These are phyloP conservation scores for Aspergillus cristatus DNA, from an alignment of 495 filamentous ascomycete genomes.

Conservation along the genomic window DNA sequence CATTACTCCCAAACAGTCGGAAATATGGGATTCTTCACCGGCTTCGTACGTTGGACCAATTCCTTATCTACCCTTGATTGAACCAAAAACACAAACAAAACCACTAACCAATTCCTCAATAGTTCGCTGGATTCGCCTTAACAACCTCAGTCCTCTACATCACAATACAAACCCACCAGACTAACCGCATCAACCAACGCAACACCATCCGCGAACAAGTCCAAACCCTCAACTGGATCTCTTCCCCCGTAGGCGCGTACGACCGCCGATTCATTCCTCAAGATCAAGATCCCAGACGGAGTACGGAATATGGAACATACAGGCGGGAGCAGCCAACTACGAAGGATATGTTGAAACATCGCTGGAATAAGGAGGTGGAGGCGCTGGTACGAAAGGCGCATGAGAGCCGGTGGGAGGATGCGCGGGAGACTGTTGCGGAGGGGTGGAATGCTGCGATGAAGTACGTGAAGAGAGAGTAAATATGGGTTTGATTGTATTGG, in stretches of 20 bases:
- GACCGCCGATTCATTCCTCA: slow-evolving; percentile 28
- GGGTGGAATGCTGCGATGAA: slow-evolving; percentile 23
- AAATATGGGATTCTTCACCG: slow-evolving; percentile 70
- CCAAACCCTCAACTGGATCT: slow-evolving; percentile 47
- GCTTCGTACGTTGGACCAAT: slow-evolving; percentile 55
- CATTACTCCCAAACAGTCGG: slow-evolving; percentile 1
- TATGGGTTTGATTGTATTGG: not conserved
- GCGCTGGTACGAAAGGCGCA: slow-evolving; percentile 57
- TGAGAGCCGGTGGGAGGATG: slow-evolving; percentile 52
- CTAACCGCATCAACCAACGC: slow-evolving; percentile 60
- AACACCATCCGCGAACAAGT: slow-evolving; percentile 62
- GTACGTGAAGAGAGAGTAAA: slow-evolving; percentile 30
- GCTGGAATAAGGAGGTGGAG: slow-evolving; percentile 72
- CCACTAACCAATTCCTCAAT: slow-evolving; percentile 1
- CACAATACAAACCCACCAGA: slow-evolving; percentile 61
- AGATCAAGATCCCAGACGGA: slow-evolving; percentile 16
- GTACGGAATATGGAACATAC: slow-evolving; percentile 6
- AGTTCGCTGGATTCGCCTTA: slow-evolving; percentile 75
- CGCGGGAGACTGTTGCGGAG: slow-evolving; percentile 38
- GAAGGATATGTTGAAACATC: slow-evolving; percentile 61
- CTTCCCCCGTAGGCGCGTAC: slow-evolving; percentile 36
- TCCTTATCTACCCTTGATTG: not conserved
- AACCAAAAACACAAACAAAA: slow-evolving; percentile 9
- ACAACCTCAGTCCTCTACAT: slow-evolving; percentile 78
- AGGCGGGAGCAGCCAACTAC: slow-evolving; percentile 31